Conservation (phyloP, 768 basidiomycete species). For the Leccinum rimulosum region DNA sequence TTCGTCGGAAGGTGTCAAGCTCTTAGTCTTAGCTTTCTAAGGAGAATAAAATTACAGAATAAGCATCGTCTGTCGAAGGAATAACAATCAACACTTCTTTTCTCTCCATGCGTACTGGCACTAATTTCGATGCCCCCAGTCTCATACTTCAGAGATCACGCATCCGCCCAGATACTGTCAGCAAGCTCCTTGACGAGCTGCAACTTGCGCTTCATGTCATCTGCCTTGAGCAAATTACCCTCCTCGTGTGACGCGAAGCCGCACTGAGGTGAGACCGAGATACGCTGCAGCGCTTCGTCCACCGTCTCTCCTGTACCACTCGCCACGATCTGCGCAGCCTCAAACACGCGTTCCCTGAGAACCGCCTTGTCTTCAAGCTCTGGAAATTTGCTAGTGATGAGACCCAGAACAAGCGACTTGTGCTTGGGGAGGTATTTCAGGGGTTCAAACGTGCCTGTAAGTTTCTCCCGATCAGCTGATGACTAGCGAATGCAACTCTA, state of each 20-base stretch:
- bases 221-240: conserved; percentile 38
- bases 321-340: conserved; percentile 44
- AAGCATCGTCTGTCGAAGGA: neutral
- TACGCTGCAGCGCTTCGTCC: conserved; percentile 38
- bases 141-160: neutral
- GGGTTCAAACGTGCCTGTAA: conserved; percentile 31
- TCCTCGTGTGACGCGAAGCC: conserved; percentile 49
- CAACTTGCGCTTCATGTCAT: conserved; percentile 34
- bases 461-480: neutral
- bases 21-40: neutral
- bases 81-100: no score
- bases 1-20: neutral
- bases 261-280: conserved; percentile 50
- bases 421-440: conserved; percentile 31
- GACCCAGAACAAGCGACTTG: conserved; percentile 42
- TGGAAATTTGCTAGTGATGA: conserved; percentile 44
- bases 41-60: neutral
- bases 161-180: conserved; percentile 35
- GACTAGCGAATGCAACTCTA: neutral
- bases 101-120: no score
- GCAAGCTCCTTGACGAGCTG: conserved; percentile 36
- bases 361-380: conserved; percentile 41
- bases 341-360: conserved; percentile 39
- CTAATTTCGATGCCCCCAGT: neutral
- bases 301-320: conserved; percentile 35